Percentiles rank a stretch among this genome's conserved stretches.
These are phyloP conservation scores for Pythium scleroteichum DNA, from an alignment of 352 stramenopile genomes.

Conservation along the genomic window DNA sequence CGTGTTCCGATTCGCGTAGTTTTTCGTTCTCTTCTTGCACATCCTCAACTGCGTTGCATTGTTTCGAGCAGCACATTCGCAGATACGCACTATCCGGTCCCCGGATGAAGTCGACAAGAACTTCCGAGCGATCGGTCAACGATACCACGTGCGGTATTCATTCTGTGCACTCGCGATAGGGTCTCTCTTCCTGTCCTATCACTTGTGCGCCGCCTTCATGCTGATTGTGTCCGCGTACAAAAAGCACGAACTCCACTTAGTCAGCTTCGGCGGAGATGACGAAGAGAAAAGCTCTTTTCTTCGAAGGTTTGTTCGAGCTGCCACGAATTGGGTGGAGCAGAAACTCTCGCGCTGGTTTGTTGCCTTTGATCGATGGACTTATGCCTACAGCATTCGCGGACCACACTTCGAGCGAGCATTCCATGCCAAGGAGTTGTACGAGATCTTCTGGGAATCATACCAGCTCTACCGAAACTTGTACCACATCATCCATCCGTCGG, in stretches of 20 bases:
- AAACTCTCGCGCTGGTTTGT: neutral
- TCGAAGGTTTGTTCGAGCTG: neutral
- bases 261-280: too few relatives aligned
- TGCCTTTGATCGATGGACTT: neutral
- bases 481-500: conserved; percentile 1
- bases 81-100: neutral
- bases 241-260: too few relatives aligned
- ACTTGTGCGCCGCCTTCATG: too few relatives aligned
- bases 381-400: conserved; percentile 16
- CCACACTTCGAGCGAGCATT: conserved; percentile 20
- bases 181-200: too few relatives aligned
- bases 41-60: neutral
- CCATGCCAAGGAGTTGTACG: conserved; percentile 17
- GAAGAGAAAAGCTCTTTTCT: too few relatives aligned
- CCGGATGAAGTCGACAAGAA: neutral
- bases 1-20: neutral
- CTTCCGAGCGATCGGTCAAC: neutral
- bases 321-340: neutral
- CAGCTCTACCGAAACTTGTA: conserved; percentile 12
- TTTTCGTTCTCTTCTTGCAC: neutral
- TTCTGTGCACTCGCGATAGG: too few relatives aligned
- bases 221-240: neutral
- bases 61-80: neutral
- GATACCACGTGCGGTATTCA: neutral
- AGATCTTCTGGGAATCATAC: conserved; percentile 10